phyloP scores from a whole-genome alignment of 208 protist genomes.

The Angomonas deanei region DNA sequence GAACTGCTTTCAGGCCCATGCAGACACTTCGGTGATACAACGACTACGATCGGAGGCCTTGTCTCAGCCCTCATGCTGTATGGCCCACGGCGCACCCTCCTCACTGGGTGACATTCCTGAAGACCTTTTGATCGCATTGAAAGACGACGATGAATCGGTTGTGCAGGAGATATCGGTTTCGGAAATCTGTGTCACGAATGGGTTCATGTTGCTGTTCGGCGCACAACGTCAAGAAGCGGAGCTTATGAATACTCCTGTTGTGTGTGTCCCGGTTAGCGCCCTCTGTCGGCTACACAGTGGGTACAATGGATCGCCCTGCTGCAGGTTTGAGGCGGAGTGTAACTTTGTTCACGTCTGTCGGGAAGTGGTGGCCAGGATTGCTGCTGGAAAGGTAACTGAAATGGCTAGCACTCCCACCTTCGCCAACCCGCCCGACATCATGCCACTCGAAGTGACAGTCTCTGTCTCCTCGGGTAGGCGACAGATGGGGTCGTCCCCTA shows the following conservation, averaged over 20 bases:
- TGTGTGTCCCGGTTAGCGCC: constrained; percentile 45
- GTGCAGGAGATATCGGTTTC: constrained; percentile 13
- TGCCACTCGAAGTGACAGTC: not conserved
- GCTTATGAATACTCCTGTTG: not conserved
- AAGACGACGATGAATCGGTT: constrained; percentile 26
- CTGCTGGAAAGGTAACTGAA: not conserved
- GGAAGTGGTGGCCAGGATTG: constrained; percentile 9
- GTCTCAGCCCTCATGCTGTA: constrained; percentile 68
- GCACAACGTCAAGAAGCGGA: constrained; percentile 20
- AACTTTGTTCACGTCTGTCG: constrained; percentile 82
- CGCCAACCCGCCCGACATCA: not conserved
- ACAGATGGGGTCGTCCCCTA: constrained; percentile 15
- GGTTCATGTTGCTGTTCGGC: constrained; percentile 35
- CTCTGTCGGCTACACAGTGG: constrained; percentile 68
- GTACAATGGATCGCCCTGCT: constrained; percentile 41
- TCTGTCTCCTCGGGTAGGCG: not conserved
- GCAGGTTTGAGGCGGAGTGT: constrained; percentile 76
- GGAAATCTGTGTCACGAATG: constrained; percentile 44
- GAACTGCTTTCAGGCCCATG: constrained; percentile 77
- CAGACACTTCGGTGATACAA: constrained; percentile 34
- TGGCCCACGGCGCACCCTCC: constrained; percentile 39
- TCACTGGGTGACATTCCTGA: constrained; percentile 19
- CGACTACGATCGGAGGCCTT: constrained; percentile 53
- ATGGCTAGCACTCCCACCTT: not conserved
- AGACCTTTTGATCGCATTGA: constrained; percentile 11